Conservation (phyloP, 73 alveolate species). For the Uronychia setigera region DNA sequence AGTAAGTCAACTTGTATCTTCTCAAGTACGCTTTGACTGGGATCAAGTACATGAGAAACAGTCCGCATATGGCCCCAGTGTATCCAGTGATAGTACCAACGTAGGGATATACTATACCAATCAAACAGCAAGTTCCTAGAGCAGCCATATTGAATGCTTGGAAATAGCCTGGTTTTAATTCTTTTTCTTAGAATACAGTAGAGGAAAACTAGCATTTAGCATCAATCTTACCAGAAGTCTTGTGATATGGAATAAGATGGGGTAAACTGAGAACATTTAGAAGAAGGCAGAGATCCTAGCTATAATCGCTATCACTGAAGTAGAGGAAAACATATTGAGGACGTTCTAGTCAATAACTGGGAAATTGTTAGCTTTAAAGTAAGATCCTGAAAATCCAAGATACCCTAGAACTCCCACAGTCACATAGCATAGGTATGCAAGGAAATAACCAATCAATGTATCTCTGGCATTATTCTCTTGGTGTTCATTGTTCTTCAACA, state of each 20-base stretch:
- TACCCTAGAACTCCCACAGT: constrained; percentile 74
- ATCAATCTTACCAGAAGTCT: constrained; percentile 53
- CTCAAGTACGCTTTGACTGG: background rate
- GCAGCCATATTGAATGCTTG: background rate
- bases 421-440: constrained; percentile 68
- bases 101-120: constrained; percentile 1
- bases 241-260: constrained; percentile 27
- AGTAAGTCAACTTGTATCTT: background rate
- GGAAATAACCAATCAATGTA: constrained; percentile 75
- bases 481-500: constrained; percentile 12
- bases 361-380: too few relatives aligned
- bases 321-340: constrained; percentile 63
- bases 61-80: constrained; percentile 4
- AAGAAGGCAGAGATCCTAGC: constrained; percentile 62
- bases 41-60: constrained; percentile 6
- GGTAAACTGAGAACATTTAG: constrained; percentile 66
- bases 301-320: constrained; percentile 36
- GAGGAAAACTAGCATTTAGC: too few relatives aligned
- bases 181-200: too few relatives aligned
- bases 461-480: constrained; percentile 81
- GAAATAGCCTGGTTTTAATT: too few relatives aligned
- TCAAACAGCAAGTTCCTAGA: background rate
- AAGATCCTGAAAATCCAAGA: constrained; percentile 77
- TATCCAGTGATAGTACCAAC: constrained; percentile 8
- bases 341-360: constrained; percentile 63